These are phyloP conservation scores for Exutisphaerella laricina DNA, from an alignment of 2,329 filamentous ascomycete species.

Conservation along the genomic window DNA sequence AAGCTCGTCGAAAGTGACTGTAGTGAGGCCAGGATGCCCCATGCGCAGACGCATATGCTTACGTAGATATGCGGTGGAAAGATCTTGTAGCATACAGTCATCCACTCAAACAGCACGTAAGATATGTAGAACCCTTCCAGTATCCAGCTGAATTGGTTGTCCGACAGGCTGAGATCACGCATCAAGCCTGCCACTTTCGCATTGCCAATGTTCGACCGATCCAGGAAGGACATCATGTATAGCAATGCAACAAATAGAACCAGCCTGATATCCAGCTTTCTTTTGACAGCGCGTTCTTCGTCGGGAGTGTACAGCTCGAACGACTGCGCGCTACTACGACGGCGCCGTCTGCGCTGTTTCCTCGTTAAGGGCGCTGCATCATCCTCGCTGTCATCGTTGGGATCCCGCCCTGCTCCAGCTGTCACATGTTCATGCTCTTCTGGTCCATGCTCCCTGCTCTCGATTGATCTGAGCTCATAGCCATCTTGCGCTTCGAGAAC, in stretches of 20 bases:
- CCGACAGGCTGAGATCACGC: conserved; percentile 50
- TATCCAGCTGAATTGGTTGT: conserved; percentile 56
- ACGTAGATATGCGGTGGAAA: conserved; percentile 59
- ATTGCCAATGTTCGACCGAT: conserved; percentile 43
- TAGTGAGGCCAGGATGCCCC: conserved; percentile 73
- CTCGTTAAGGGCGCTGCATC: conserved; percentile 24
- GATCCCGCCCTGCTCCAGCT: conserved; percentile 7
- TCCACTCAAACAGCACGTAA: conserved; percentile 61
- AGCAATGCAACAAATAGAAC: conserved; percentile 76
- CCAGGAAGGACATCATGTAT: conserved; percentile 57
- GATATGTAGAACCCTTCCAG: conserved; percentile 60
- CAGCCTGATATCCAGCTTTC: conserved; percentile 70
- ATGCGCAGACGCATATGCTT: conserved; percentile 61
- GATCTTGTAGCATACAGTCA: conserved; percentile 54
- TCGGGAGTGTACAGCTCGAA: conserved; percentile 56
- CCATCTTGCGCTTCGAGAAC: conserved; percentile 20
- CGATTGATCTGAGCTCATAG: conserved; percentile 24
- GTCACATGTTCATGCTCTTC: background rate
- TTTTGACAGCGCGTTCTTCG: conserved; percentile 50
- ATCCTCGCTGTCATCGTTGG: conserved; percentile 8
- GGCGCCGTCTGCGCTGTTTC: conserved; percentile 16
- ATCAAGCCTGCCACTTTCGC: conserved; percentile 56
- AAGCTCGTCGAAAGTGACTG: conserved; percentile 50
- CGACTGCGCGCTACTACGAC: conserved; percentile 35
- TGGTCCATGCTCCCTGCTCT: conserved; percentile 1